Conservation (phyloP, 306 rosid genomes). For the Trichosanthes cucumerina region DNA sequence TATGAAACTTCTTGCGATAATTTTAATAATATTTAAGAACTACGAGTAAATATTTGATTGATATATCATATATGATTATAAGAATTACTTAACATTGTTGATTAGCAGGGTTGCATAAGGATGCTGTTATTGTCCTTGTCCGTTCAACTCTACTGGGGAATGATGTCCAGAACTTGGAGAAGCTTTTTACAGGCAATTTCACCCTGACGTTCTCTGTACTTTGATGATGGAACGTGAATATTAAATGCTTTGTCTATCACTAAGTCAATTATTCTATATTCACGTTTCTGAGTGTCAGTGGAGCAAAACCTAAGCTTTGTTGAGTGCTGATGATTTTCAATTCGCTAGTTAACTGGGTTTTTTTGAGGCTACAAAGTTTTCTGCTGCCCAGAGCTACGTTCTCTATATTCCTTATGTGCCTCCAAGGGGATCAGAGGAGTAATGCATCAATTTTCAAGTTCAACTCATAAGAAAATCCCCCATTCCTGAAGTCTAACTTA, state of each 20-base stretch:
- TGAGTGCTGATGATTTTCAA: not conserved
- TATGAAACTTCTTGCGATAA: slow-evolving; percentile 17
- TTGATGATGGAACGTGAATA: not conserved
- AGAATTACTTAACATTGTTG: slow-evolving; percentile 10
- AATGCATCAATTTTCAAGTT: not conserved
- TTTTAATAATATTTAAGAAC: slow-evolving; percentile 11
- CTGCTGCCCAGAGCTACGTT: not conserved
- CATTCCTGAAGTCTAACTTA: not conserved
- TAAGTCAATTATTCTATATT: not conserved
- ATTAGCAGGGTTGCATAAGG: slow-evolving; percentile 55
- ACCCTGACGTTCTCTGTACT: slow-evolving; percentile 11
- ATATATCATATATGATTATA: not conserved
- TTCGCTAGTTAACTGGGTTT: not conserved
- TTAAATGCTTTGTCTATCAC: not conserved
- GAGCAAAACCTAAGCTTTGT: not conserved
- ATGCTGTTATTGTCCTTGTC: slow-evolving; percentile 47
- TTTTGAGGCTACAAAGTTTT: not conserved
- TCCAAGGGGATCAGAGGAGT: not conserved
- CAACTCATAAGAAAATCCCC: not conserved
- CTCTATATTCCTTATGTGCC: not conserved
- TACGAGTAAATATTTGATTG: slow-evolving; percentile 8
- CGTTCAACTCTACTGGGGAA: slow-evolving; percentile 42
- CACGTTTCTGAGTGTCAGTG: not conserved
- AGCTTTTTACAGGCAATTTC: slow-evolving; percentile 45
- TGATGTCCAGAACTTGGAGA: slow-evolving; percentile 34